Evolutionary conservation across 2,329 filamentous ascomycete species (phyloP), one percentile per base, ranked within the genome.

Genomic region (Fusarium sp.): DNA sequence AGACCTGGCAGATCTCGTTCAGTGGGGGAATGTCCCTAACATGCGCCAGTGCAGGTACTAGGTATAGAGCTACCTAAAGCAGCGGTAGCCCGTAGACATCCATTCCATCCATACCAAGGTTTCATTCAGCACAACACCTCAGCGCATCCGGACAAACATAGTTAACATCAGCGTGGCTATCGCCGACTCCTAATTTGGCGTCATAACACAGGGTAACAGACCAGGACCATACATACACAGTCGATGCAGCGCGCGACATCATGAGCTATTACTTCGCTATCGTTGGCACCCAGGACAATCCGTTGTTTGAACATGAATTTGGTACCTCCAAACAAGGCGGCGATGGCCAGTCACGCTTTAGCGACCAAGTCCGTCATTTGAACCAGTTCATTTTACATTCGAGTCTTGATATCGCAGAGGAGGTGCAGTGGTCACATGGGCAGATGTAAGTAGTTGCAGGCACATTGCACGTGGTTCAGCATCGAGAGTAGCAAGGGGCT

Each of bases 241-340:
- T 74, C 64, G 73, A 81, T 75, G 77, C 75, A 66, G 67, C 70
- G 38, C 62, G 68, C 73, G 62, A 62, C 71, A 85, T 74, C 71
- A 98, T 98, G 96, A 98, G 95, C 66, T 99, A 98, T 87, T 98
- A 98, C 85, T 98, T 99, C 83, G 93, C 93, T 78, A 97, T 99
- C 75, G 90, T 99, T 80, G 96, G 95, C 78, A 97, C 94, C 24
- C 93, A 94, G 76, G 96, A 99, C 85, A 97, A 95, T 79, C 95
- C 96, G 34, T 89, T 99, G 73, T 99, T 98, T 84, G 95, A 97
- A 83, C 90, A 97, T 82, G 95, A 97, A 79, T 99, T 99, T 80
- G 96, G 96, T 76, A 98, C 95, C 42, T 97, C 94, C 43, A 98
- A 98, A 82, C 92, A 94, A 76, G 95, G 95, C 83, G 95, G 95